These are phyloP conservation scores for Fusarium nurragi DNA, from an alignment of 2,329 filamentous ascomycete species.

Conservation along the genomic window DNA sequence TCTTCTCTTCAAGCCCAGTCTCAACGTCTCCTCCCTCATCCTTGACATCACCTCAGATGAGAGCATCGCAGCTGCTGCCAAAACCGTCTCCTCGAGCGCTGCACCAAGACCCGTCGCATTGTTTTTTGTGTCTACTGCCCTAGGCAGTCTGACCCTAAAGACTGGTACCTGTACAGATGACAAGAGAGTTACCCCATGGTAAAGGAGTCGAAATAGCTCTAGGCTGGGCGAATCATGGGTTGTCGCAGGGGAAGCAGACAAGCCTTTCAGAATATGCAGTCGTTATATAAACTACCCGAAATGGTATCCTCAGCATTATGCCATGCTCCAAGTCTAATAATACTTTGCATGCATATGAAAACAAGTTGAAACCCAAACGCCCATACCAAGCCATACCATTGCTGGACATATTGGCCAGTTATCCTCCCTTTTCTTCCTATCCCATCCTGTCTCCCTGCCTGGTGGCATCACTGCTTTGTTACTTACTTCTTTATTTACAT, in stretches of 20 bases:
- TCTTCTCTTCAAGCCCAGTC: constrained; percentile 13
- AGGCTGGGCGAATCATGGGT: background rate
- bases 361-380: constrained; percentile 30
- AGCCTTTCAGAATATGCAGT: constrained; percentile 17
- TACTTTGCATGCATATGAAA: constrained; percentile 24
- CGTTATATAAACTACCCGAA: constrained; percentile 33
- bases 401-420: constrained; percentile 15
- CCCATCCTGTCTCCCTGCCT: background rate
- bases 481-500: background rate
- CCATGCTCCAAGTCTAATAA: constrained; percentile 26
- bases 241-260: background rate
- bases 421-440: constrained; percentile 10
- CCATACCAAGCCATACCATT: constrained; percentile 20
- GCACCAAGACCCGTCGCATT: too few relatives aligned
- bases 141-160: too few relatives aligned
- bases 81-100: constrained; percentile 5
- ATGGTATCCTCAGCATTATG: constrained; percentile 36
- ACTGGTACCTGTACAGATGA: constrained; percentile 19
- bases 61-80: constrained; percentile 17
- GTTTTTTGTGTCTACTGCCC: too few relatives aligned
- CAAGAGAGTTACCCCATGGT: constrained; percentile 15
- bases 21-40: constrained; percentile 17
- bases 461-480: background rate
- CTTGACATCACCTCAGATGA: constrained; percentile 29
- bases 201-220: background rate